These are phyloP conservation scores for Termitomyces sp. DNA, from an alignment of 768 basidiomycete species.

Conservation along the genomic window DNA sequence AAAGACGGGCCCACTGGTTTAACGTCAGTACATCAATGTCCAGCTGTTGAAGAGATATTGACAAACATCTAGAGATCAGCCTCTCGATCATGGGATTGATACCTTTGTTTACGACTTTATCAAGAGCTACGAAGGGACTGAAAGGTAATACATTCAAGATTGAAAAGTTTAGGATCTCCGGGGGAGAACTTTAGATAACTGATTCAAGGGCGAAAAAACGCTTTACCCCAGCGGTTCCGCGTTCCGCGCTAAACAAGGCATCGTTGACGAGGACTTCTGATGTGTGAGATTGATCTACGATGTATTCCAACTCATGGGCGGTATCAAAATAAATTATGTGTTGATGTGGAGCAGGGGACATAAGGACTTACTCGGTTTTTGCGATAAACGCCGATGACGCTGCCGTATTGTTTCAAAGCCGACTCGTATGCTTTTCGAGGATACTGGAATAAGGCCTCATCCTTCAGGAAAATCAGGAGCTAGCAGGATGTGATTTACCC, in stretches of 20 bases:
- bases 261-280: conserved; percentile 3
- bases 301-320: conserved; percentile 1
- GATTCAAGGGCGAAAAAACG: background rate
- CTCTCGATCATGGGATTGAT: background rate
- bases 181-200: background rate
- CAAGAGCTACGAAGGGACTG: background rate
- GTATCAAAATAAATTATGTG: background rate
- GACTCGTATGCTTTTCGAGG: conserved; percentile 4
- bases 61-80: background rate
- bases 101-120: conserved; percentile 6
- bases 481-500: background rate
- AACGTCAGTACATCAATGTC: background rate
- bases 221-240: conserved; percentile 5
- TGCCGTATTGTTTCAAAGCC: conserved; percentile 1
- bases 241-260: conserved; percentile 6
- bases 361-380: conserved; percentile 1
- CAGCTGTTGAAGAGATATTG: background rate
- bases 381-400: conserved; percentile 5
- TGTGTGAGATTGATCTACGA: conserved; percentile 2
- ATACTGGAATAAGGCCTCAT: conserved; percentile 1
- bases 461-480: background rate
- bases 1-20: conserved; percentile 1
- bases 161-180: conserved; percentile 1
- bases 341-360: background rate
- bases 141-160: conserved; percentile 1